Evolutionary conservation across 768 basidiomycete genomes (phyloP), one percentile per base, ranked within the genome.

Genomic region (Termitomyces sp.): DNA sequence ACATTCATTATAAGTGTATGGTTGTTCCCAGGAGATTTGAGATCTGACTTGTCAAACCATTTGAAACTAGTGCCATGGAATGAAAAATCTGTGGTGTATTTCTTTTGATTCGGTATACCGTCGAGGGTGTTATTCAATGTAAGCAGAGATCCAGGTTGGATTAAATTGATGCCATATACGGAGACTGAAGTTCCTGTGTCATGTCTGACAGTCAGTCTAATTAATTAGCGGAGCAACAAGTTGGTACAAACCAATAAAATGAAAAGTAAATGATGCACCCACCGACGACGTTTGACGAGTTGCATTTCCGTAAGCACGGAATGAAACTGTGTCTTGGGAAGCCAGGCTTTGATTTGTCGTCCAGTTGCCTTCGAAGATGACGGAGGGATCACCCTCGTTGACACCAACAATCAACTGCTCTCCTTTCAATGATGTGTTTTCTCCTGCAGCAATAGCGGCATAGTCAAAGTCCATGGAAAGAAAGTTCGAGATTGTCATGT

Each of bases 171-270:
- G n/a, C 56, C 50, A 16, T 46, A 42, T 22, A 56, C 56, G 9
- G 45, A 42, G 15, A 56, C 32, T 3, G 44, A 36, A 16, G 56
- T 56, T 5, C 56, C 50, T 56, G 29, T 33, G 9, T 12, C 31
- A 20, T 2, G 42, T 20, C 23, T 22, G 20, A 38, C 27, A 9
- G 33, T 47, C 7, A 48, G 49, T 43, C 7, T 7, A 22, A 11
- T 25, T 13, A 18, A 25, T n/a, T 3, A 23, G 18, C 25, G 5
- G 13, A 10, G 11, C 5, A 20, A 20, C 3, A n/a, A 22, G 2
- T 13, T 22, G 12, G 27, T 25, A 41, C 38, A 20, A 15, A 56
- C 56, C 56, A 3, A 7, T 13, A n/a, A 52, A 56, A 27, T 5
- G 9, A 20, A 56, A 50, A 16, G 48, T 51, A 13, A 35, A 49